Conservation (phyloP, 768 basidiomycete species). For the Psilocybe cyanescens region DNA sequence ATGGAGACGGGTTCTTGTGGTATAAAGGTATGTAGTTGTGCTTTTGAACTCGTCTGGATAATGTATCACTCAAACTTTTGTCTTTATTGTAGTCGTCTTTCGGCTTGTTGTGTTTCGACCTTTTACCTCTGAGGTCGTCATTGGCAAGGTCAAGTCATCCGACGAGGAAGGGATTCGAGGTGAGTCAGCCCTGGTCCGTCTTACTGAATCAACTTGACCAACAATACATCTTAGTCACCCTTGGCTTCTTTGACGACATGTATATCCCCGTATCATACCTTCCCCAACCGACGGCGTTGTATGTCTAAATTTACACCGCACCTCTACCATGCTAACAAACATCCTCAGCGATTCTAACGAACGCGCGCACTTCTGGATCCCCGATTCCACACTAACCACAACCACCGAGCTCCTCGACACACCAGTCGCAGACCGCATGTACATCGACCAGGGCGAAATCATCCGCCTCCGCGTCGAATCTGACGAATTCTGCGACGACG, state of each 20-base stretch:
- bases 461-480: slow-evolving; percentile 79
- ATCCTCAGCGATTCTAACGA: slow-evolving; percentile 73
- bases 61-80: neutral
- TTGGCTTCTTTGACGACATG: slow-evolving; percentile 95
- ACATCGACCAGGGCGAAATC: slow-evolving; percentile 77
- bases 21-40: slow-evolving; percentile 73
- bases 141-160: slow-evolving; percentile 87
- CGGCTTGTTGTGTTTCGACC: slow-evolving; percentile 91
- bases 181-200: slow-evolving; percentile 40
- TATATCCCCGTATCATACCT: slow-evolving; percentile 81
- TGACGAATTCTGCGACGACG: slow-evolving; percentile 86
- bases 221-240: slow-evolving; percentile 55
- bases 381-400: slow-evolving; percentile 55
- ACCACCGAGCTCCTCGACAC: slow-evolving; percentile 74
- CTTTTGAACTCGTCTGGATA: neutral
- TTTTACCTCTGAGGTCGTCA: slow-evolving; percentile 86
- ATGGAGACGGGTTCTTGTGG: slow-evolving; percentile 95
- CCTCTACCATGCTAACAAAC: neutral
- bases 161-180: slow-evolving; percentile 85
- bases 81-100: slow-evolving; percentile 67
- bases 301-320: slow-evolving; percentile 27
- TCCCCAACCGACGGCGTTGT: slow-evolving; percentile 85
- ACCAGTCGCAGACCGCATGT: slow-evolving; percentile 69
- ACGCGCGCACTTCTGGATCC: slow-evolving; percentile 84
- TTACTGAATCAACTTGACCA: neutral